A percentile compares a stretch with the other conserved stretches of the same genome.
phyloP scores from a whole-genome alignment of 106 monocot genomes.

The Agapanthus africanus region DNA sequence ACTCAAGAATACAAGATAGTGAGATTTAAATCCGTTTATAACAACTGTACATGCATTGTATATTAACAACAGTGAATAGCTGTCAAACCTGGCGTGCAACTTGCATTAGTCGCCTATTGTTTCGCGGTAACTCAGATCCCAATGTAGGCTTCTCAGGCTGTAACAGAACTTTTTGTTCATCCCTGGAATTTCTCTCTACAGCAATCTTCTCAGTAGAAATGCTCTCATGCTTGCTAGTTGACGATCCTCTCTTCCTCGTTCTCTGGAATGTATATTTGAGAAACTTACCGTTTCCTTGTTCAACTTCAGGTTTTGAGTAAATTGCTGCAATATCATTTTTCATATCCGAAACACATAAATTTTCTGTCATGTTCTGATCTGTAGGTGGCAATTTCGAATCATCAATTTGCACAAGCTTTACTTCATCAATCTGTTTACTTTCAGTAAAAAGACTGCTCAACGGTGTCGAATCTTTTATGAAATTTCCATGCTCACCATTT shows the following conservation, averaged over 20 bases:
- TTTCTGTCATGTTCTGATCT: conserved; percentile 1
- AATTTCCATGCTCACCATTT: neutral
- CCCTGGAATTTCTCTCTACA: conserved; percentile 1
- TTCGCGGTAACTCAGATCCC: conserved; percentile 13
- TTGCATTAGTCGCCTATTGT: conserved; percentile 22
- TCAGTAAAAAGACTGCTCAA: neutral
- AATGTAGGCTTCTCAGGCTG: conserved; percentile 6
- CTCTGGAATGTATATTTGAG: conserved; percentile 31
- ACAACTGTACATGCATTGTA: conserved; percentile 1
- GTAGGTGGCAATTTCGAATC: conserved; percentile 3
- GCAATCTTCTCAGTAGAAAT: neutral
- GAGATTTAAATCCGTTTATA: neutral
- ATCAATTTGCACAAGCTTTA: neutral
- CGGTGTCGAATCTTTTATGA: neutral
- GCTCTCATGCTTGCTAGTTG: conserved; percentile 9
- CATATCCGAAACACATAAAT: neutral
- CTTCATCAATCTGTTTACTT: neutral
- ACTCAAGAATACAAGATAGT: neutral
- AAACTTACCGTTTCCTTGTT: conserved; percentile 20
- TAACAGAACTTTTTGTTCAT: neutral
- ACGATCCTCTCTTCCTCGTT: conserved; percentile 21
- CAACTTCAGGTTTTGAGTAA: conserved; percentile 1
- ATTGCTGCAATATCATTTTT: neutral
- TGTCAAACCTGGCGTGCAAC: conserved; percentile 26
- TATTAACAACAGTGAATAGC: neutral